Percentiles rank a stretch among this genome's conserved stretches.
phyloP scores from a whole-genome alignment of 2,329 filamentous ascomycete species.

The Colletotrichum kahawae region DNA sequence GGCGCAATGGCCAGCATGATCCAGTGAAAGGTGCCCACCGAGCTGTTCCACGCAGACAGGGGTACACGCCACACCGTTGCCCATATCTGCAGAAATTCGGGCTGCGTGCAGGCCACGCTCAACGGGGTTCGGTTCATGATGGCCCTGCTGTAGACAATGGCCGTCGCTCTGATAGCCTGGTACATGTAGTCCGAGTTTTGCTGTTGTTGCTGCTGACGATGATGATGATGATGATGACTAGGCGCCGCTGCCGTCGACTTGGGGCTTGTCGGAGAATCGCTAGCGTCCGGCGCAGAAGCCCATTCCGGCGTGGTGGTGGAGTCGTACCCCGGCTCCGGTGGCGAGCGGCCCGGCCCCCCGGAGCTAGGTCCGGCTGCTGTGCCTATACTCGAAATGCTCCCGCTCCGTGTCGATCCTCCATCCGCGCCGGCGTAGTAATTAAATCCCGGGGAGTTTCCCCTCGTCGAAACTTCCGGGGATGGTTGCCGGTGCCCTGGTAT shows the following conservation, averaged over 20 bases:
- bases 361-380: not conserved
- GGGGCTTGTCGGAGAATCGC: not conserved
- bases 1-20: conserved; percentile 47
- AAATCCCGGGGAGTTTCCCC: not conserved
- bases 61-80: conserved; percentile 51
- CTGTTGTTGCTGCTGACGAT: not conserved
- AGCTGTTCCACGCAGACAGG: conserved; percentile 48
- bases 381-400: not conserved
- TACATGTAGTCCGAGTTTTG: conserved; percentile 48
- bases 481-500: not conserved
- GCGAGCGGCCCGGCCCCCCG: not conserved
- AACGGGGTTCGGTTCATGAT: conserved; percentile 48
- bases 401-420: not conserved
- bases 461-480: not conserved
- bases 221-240: not conserved
- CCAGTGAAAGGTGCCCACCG: conserved; percentile 56
- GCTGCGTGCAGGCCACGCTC: conserved; percentile 39
- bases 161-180: conserved; percentile 48
- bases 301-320: conserved; percentile 19
- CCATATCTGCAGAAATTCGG: conserved; percentile 51
- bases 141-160: conserved; percentile 53
- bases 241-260: not conserved
- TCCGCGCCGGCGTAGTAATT: not conserved
- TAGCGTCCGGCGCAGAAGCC: not conserved
- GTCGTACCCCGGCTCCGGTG: not conserved